These are phyloP conservation scores for Monilinia fructigena DNA, from an alignment of 2,329 filamentous ascomycete genomes.

Conservation along the genomic window DNA sequence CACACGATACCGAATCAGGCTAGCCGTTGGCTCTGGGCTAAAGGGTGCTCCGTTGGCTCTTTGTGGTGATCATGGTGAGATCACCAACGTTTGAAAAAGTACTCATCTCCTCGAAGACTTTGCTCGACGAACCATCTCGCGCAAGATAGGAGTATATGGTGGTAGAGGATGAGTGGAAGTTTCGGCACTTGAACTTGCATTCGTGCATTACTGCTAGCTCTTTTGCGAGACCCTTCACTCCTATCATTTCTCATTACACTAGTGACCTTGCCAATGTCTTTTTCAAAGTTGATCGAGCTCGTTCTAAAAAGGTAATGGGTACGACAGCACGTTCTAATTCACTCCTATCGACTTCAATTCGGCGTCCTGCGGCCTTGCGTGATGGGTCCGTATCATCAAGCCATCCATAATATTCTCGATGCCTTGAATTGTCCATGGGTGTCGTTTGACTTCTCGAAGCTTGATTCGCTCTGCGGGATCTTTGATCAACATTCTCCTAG, in stretches of 20 bases:
- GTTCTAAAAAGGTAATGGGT: conserved; percentile 81
- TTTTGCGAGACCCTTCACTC: conserved; percentile 54
- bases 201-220: conserved; percentile 61
- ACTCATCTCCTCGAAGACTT: conserved; percentile 63
- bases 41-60: conserved; percentile 63
- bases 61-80: conserved; percentile 28
- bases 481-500: conserved; percentile 74
- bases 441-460: conserved; percentile 86
- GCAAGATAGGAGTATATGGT: conserved; percentile 41
- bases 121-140: conserved; percentile 47
- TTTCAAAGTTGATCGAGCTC: conserved; percentile 75
- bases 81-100: conserved; percentile 49
- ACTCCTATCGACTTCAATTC: conserved; percentile 86
- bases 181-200: conserved; percentile 62
- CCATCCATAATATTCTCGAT: conserved; percentile 75
- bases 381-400: conserved; percentile 91
- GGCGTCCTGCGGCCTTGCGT: conserved; percentile 72
- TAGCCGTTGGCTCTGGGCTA: conserved; percentile 49
- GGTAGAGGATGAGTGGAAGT: conserved; percentile 45
- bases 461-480: conserved; percentile 87
- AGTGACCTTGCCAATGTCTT: conserved; percentile 63
- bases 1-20: not conserved
- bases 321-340: conserved; percentile 90
- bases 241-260: conserved; percentile 48
- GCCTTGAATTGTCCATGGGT: conserved; percentile 84